Base-by-base conservation (phyloP, 768 basidiomycete genomes). In the Termitomyces sp. region DNA sequence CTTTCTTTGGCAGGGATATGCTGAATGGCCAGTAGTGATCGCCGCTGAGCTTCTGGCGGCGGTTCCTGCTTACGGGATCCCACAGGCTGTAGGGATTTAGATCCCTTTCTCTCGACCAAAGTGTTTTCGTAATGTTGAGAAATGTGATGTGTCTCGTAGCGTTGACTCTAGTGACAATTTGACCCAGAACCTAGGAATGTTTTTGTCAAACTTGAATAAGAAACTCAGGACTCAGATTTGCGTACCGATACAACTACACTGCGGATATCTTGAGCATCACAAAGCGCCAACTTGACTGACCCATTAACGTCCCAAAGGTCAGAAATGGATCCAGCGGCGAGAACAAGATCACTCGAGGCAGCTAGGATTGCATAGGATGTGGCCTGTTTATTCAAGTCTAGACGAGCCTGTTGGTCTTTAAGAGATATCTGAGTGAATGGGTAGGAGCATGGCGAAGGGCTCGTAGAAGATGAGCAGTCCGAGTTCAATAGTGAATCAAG, bases 171-270 rank as follows among this genome's bases (percentile, higher is more conserved):
- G 73, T 73, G 41, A 75, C 71, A n/a, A 80, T 69, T 50, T 72
- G 69, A 8, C 78, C 79, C 10, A 61, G 66, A 8, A 77, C 56
- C 79, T 80, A 52, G 3, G 12, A n/a, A 49, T 10, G n/a, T 30
- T 23, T 28, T 6, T 2, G 26, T 50, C 8, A 50, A 23, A 14
- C 23, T 23, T 23, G 23, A 23, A 23, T n/a, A 32, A 41, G 12
- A 23, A 56, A 41, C 50, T 8, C 20, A 6, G 7, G 5, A 43
- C 26, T 6, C 16, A 1, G 5, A 40, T n/a, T 10, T 26, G 12
- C 75, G 65, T 65, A 85, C 86, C 58, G 76, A 74, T 52, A 87
- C 62, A 13, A 71, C 69, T 13, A 88, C 77, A 12, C 74, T 73
- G 59, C 80, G 77, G 49, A 85, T 77, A 23, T 72, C 71, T 44